These are phyloP conservation scores for Phytophthora macrochlamydospora DNA, from an alignment of 352 stramenopile genomes.

Conservation along the genomic window DNA sequence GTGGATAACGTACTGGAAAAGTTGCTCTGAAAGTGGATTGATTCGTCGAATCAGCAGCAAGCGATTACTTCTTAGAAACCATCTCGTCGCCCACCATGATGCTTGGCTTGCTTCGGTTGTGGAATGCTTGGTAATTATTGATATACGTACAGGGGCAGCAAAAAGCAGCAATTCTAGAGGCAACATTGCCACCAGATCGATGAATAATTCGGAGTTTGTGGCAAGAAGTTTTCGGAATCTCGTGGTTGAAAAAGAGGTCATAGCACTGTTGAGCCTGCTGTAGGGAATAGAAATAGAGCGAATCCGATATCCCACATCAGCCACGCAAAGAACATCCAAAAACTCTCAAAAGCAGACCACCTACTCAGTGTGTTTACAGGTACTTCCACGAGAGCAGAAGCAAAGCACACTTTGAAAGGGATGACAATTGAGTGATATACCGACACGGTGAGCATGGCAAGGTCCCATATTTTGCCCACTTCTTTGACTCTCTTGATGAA, in stretches of 20 bases:
- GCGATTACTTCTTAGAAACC: conserved; percentile 67
- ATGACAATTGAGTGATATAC: conserved; percentile 48
- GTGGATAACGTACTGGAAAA: conserved; percentile 69
- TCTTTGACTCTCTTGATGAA: conserved; percentile 48
- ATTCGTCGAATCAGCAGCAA: conserved; percentile 48
- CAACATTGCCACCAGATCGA: conserved; percentile 44
- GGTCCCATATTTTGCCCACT: conserved; percentile 52
- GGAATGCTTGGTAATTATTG: conserved; percentile 6
- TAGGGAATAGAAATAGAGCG: conserved; percentile 22
- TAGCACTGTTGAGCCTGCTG: conserved; percentile 10
- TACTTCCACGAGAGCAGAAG: conserved; percentile 40
- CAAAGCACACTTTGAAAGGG: conserved; percentile 67
- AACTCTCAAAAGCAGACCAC: conserved; percentile 55
- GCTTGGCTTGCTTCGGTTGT: conserved; percentile 1
- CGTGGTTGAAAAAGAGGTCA: neutral
- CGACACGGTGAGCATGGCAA: conserved; percentile 46
- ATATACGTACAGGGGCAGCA: conserved; percentile 19
- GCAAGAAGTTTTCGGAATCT: neutral
- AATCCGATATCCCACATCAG: conserved; percentile 46
- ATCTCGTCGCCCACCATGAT: conserved; percentile 43
- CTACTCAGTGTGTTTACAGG: conserved; percentile 10
- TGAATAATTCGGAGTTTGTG: conserved; percentile 33
- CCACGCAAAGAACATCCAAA: conserved; percentile 51
- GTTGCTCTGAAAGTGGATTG: conserved; percentile 42
- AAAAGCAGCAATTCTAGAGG: conserved; percentile 50